Evolutionary conservation across 2,329 filamentous ascomycete genomes (phyloP), one percentile per base, ranked within the genome.

Genomic region (Nakataea oryzae): DNA sequence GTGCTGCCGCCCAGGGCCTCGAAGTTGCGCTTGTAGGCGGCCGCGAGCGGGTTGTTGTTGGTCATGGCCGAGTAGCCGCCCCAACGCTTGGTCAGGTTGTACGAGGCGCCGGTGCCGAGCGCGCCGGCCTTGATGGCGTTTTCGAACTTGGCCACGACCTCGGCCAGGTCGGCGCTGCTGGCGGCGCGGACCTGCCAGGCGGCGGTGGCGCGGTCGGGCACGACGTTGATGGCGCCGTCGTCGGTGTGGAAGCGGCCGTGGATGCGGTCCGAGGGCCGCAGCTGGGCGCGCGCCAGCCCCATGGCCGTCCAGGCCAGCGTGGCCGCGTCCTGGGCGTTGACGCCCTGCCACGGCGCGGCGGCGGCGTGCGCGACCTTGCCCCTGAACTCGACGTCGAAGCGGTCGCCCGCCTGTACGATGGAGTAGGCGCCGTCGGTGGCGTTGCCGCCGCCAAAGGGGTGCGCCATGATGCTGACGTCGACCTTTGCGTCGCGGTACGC

Each of bases 151-250:
- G 66, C 65, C 0, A 66, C 68, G 24, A 70, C 67, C 9, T 65
- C 62, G 12, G 69, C 65, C 0, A 71, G 59, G 1, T 65, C 62
- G 7, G 63, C 61, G 9, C 67, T 63, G 67, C 80, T 73, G 60
- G 78, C 74, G 57, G 76, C 81, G n/a, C 84, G 85, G 67, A 85
- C 78, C 55, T 80, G 81, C 67, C 74, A 86, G 3, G 85, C 87
- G 67, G 80, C 81, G 54, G 79, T 81, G 26, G 84, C 82, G 3
- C 86, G 86, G 54, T 61, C 60, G 21, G 63, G 64, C 17, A 65
- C 63, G n/a, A 66, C 29, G 61, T 66, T 66, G 28, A 61, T n/a
- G 34, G 34, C 32, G 59, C 61, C 62, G 8, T 59, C 62, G 29
- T 54, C 64, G 29, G 64, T 63, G 7, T 56, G 41, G 60, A 65